Evolutionary conservation across 164 flowering plant species (phyloP).

Genomic region (Chloranthus sessilifolius): DNA sequence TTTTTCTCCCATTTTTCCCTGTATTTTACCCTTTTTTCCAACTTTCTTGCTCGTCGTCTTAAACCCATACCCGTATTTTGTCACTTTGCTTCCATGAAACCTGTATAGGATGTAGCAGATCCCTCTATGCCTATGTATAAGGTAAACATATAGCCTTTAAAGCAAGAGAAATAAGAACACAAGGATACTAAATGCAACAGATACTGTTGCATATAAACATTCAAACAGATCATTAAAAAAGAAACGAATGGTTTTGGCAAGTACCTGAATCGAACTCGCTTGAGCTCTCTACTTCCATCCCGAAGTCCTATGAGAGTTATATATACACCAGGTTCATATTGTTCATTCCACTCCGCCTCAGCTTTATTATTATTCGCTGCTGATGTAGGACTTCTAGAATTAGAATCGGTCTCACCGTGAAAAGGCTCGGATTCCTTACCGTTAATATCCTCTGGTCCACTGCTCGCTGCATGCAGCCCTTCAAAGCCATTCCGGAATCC

Average conservation of each 20-base stretch:
- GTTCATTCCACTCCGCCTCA: conserved; percentile 84
- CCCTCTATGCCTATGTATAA: too few species aligned
- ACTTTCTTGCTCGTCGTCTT: too few species aligned
- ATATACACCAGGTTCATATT: conserved; percentile 85
- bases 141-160: too few species aligned
- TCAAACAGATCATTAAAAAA: too few species aligned
- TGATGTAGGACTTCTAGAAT: conserved; percentile 26
- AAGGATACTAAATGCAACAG: too few species aligned
- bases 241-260: neutral
- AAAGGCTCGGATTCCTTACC: conserved; percentile 27
- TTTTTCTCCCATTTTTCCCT: too few species aligned
- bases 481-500: conserved; percentile 35
- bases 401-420: conserved; percentile 35
- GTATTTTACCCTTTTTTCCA: too few species aligned
- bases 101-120: too few species aligned
- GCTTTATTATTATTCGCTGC: conserved; percentile 32
- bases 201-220: too few species aligned
- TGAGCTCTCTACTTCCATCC: conserved; percentile 80
- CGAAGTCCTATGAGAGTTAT: conserved; percentile 67
- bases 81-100: too few species aligned
- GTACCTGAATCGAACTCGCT: conserved; percentile 91
- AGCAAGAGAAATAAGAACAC: too few species aligned
- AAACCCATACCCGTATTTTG: too few species aligned
- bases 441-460: conserved; percentile 25
- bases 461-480: conserved; percentile 18